Evolutionary conservation across 148 eudicot genomes (phyloP), one percentile per base, ranked within the genome.

Genomic region (Tetragonia tetragonoides): DNA sequence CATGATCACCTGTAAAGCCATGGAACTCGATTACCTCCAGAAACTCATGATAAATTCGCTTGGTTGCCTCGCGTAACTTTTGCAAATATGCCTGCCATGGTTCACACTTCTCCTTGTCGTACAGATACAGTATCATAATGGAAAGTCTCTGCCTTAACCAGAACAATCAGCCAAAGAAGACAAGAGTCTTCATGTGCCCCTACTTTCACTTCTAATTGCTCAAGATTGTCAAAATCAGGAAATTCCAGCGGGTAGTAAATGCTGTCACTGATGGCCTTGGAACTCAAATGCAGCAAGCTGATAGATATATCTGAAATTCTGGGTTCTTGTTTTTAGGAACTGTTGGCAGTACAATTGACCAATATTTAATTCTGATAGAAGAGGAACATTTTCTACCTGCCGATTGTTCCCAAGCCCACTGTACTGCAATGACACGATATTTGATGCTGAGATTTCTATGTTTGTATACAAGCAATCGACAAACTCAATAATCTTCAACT

Each of bases 131-230:
- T 46, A 46, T 46, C 75, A 37, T 14, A 16, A 56, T 15, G 3
- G 41, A 73, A 56, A 73, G 7, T 37, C 42, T 59, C 37, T 61
- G 75, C 65, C n/a, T 73, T 57, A 51, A 73, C 39, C 46, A 73
- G 65, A n/a, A 74, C 53, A 73, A 73, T 10, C 28, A 28, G 75
- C 75, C 75, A 73, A 57, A 73, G 75, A 38, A 56, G 9, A 57
- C 75, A 73, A 16, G 64, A 17, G 6, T 56, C 75, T 6, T 15
- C 6, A 38, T 10, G 5, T 24, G 28, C 46, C 0, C 34, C 3
- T 12, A 57, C 40, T 56, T 56, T 24, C 40, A 73, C 41, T 17
- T 56, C 60, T 65, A 73, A 17, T 44, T 73, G 64, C 75, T 73
- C 75, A 39, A 73, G 64, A 9, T 56, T 73, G 12, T 37, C 10